Conservation (phyloP, 768 basidiomycete species). For the Boletus reticulatus region DNA sequence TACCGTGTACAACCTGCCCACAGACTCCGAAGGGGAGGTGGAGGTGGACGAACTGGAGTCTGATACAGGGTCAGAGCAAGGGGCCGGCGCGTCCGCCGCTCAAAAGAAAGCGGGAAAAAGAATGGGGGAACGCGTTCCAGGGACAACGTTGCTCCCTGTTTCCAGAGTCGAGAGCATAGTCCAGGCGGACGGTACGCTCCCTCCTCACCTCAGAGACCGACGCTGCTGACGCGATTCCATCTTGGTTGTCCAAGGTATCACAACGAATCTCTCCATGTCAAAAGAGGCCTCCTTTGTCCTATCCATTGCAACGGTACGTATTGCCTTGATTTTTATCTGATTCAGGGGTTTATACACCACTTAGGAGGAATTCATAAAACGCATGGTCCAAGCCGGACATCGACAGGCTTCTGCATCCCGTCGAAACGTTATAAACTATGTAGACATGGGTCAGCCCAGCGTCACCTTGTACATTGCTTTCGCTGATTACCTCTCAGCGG, state of each 20-base stretch:
- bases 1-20: constrained; percentile 32
- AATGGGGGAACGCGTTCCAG: constrained; percentile 49
- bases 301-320: constrained; percentile 68
- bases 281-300: constrained; percentile 75
- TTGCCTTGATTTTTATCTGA: constrained; percentile 1
- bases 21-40: constrained; percentile 33
- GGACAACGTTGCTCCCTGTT: constrained; percentile 66
- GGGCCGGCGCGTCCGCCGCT: constrained; percentile 21
- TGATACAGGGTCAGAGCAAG: constrained; percentile 31
- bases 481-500: constrained; percentile 40
- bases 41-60: constrained; percentile 36
- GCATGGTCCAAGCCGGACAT: constrained; percentile 67
- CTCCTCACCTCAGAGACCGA: constrained; percentile 6
- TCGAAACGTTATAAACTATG: constrained; percentile 60
- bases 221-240: constrained; percentile 15
- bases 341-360: constrained; percentile 12
- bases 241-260: constrained; percentile 43
- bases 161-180: constrained; percentile 72
- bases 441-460: constrained; percentile 65
- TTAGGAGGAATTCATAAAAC: constrained; percentile 86
- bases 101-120: constrained; percentile 30
- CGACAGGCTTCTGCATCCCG: constrained; percentile 58
- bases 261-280: constrained; percentile 63
- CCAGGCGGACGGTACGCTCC: constrained; percentile 66
- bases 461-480: neutral